Percentiles rank a stretch among this genome's conserved stretches.
These are phyloP conservation scores for Cytospora mali DNA, from an alignment of 2,329 filamentous ascomycete species.

Conservation along the genomic window DNA sequence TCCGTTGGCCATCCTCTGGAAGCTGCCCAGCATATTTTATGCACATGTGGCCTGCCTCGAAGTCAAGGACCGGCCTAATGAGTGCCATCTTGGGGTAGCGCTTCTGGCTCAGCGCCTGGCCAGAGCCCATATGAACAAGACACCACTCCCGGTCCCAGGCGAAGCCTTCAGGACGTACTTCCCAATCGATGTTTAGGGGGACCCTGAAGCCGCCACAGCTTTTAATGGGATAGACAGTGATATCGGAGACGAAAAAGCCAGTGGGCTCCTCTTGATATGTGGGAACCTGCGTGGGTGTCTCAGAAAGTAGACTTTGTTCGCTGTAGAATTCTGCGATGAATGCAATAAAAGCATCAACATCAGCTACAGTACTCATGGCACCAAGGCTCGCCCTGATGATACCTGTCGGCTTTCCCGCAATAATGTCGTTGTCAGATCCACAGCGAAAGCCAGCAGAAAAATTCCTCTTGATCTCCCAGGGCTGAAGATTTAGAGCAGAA, in stretches of 20 bases:
- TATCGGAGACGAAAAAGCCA: conserved; percentile 59
- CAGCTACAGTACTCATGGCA: conserved; percentile 80
- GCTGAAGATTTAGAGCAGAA: conserved; percentile 68
- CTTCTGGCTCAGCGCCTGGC: conserved; percentile 86
- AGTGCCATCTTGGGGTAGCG: conserved; percentile 85
- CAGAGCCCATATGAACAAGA: conserved; percentile 82
- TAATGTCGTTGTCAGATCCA: conserved; percentile 78
- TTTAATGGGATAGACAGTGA: conserved; percentile 89
- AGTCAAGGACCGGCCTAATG: conserved; percentile 73
- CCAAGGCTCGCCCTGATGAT: conserved; percentile 84
- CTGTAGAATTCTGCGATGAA: conserved; percentile 74
- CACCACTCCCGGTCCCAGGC: conserved; percentile 98
- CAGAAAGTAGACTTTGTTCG: conserved; percentile 28
- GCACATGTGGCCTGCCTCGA: conserved; percentile 65
- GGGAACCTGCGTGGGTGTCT: background rate
- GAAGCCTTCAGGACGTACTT: conserved; percentile 78
- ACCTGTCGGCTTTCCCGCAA: conserved; percentile 84
- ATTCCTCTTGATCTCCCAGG: conserved; percentile 82
- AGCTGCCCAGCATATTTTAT: conserved; percentile 53
- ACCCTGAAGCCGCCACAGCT: conserved; percentile 83
- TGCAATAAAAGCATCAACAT: conserved; percentile 70
- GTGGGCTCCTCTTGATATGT: background rate
- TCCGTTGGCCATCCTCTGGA: conserved; percentile 28
- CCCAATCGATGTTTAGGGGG: conserved; percentile 67
- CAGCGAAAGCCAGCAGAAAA: conserved; percentile 86